Evolutionary conservation across 345 rosid species (phyloP).

Genomic region (Arabidopsis suecica): DNA sequence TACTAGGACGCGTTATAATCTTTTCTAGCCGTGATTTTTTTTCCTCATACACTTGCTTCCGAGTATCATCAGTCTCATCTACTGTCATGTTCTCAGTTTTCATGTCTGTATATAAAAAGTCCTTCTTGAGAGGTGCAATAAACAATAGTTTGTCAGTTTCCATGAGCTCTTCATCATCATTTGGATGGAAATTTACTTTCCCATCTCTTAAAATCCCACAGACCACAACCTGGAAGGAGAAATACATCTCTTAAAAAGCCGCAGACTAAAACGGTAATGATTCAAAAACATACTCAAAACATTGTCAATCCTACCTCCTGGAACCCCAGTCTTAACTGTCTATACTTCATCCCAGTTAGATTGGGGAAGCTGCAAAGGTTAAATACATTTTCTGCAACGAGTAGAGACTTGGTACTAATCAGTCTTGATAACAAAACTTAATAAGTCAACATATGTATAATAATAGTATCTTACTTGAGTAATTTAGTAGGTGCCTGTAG

Average conservation of each 20-base stretch:
- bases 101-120: slow-evolving; percentile 51
- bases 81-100: slow-evolving; percentile 47
- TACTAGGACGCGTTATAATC: slow-evolving; percentile 60
- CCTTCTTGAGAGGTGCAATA: slow-evolving; percentile 71
- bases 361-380: slow-evolving; percentile 80
- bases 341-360: slow-evolving; percentile 64
- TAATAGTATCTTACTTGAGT: slow-evolving; percentile 63
- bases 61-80: slow-evolving; percentile 51
- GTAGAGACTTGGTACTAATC: slow-evolving; percentile 43
- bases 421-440: slow-evolving; percentile 37
- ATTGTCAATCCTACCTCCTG: slow-evolving; percentile 61
- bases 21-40: slow-evolving; percentile 51
- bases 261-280: background rate
- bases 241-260: slow-evolving; percentile 13
- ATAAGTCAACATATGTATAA: background rate
- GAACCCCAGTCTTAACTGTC: slow-evolving; percentile 74
- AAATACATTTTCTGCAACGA: slow-evolving; percentile 91
- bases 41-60: slow-evolving; percentile 53
- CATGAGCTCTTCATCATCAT: slow-evolving; percentile 74
- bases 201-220: slow-evolving; percentile 85
- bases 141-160: slow-evolving; percentile 83
- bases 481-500: slow-evolving; percentile 91
- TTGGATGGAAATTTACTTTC: slow-evolving; percentile 80
- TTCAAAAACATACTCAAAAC: slow-evolving; percentile 14
- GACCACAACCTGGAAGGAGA: slow-evolving; percentile 74